Conservation (phyloP, 768 basidiomycete genomes). For the Tephrocybe sp. region DNA sequence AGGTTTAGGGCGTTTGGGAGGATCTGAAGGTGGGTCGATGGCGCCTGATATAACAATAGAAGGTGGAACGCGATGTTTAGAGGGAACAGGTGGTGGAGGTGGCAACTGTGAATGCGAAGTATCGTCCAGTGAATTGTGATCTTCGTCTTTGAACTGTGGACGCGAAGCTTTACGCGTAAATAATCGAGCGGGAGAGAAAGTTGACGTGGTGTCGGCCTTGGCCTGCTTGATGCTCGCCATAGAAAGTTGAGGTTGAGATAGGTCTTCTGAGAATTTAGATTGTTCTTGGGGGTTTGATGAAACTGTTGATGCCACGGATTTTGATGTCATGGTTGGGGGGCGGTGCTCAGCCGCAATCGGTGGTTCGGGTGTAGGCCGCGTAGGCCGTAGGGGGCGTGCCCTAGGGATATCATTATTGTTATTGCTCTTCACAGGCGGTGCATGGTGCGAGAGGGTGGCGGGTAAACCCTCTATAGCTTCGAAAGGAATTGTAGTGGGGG, state of each 20-base stretch:
- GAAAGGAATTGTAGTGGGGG: background rate
- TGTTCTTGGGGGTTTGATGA: background rate
- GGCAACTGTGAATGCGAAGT: background rate
- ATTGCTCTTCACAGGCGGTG: background rate
- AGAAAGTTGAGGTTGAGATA: background rate
- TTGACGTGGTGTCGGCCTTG: background rate
- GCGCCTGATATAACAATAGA: constrained; percentile 2
- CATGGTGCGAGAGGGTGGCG: background rate
- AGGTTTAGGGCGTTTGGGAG: background rate
- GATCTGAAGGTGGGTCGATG: background rate
- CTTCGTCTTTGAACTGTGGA: constrained; percentile 2
- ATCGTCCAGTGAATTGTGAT: background rate
- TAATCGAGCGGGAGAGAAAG: constrained; percentile 2
- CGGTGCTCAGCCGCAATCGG: background rate
- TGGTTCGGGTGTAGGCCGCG: background rate
- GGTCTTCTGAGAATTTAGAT: background rate
- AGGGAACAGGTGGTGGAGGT: background rate
- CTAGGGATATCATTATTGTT: background rate
- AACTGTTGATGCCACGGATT: background rate
- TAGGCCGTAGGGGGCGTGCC: background rate
- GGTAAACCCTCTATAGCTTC: background rate
- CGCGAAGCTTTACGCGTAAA: constrained; percentile 12
- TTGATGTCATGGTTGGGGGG: background rate
- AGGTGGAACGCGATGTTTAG: constrained; percentile 3
- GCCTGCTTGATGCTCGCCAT: background rate